A percentile compares a stretch with the other conserved stretches of the same genome.
Conservation (phyloP, 2,329 filamentous ascomycete genomes). For the Ophiostoma sp. region DNA sequence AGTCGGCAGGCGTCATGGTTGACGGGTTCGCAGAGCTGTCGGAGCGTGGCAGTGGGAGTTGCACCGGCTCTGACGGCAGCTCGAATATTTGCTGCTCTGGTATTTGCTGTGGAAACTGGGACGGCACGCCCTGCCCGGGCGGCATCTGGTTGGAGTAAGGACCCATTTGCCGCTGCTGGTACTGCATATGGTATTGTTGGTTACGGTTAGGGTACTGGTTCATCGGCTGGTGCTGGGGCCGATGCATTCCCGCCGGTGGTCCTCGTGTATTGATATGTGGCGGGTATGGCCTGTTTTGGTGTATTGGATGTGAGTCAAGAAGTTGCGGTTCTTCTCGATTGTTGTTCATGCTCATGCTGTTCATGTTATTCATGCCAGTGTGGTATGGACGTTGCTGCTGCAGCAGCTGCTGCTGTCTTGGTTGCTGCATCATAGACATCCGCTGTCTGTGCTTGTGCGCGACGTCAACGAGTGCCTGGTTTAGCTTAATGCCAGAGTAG, state of each 20-base stretch:
- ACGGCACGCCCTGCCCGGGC: neutral
- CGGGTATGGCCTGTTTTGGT: neutral
- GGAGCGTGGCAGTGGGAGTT: neutral
- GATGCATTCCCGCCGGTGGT: neutral
- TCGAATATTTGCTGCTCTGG: slow-evolving; percentile 17
- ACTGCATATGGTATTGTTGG: neutral
- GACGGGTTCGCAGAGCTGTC: neutral
- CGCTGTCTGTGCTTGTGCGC: slow-evolving; percentile 32
- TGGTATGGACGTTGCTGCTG: slow-evolving; percentile 8
- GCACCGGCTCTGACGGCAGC: slow-evolving; percentile 14
- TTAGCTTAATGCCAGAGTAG: slow-evolving; percentile 82
- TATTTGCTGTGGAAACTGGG: slow-evolving; percentile 1
- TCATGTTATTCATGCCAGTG: neutral
- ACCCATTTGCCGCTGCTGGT: neutral
- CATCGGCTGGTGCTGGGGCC: neutral
- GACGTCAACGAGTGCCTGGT: slow-evolving; percentile 66
- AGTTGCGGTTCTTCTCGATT: neutral
- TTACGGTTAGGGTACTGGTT: neutral
- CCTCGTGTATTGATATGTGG: neutral
- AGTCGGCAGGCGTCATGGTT: neutral
- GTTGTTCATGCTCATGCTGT: neutral
- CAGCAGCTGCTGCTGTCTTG: slow-evolving; percentile 22
- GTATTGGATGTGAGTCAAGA: slow-evolving; percentile 1
- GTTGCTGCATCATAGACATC: slow-evolving; percentile 16
- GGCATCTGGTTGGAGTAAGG: neutral